phyloP scores from a whole-genome alignment of 768 basidiomycete genomes.

The Termitomyces sp. region DNA sequence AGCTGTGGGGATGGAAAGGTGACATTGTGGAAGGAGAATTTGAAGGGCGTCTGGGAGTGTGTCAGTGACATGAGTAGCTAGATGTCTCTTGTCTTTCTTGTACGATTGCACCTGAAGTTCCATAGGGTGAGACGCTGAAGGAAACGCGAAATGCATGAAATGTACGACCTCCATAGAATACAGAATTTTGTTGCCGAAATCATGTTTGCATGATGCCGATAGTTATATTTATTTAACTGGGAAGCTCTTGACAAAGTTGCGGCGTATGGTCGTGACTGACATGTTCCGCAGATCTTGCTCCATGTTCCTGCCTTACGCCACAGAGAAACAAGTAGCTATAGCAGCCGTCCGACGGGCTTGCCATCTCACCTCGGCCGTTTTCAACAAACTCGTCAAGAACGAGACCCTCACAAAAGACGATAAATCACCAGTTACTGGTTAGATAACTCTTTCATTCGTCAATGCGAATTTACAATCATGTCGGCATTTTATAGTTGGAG shows the following conservation, averaged over 20 bases:
- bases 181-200: too few relatives aligned
- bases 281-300: conserved; percentile 18
- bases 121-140: neutral
- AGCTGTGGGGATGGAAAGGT: conserved; percentile 98
- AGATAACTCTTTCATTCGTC: conserved; percentile 13
- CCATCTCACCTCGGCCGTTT: conserved; percentile 78
- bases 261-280: neutral
- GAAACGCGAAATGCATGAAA: neutral
- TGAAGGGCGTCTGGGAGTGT: conserved; percentile 95
- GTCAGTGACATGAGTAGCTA: conserved; percentile 93
- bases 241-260: too few relatives aligned
- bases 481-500: conserved; percentile 61
- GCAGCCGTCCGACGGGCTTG: conserved; percentile 88
- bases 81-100: conserved; percentile 3
- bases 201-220: too few relatives aligned
- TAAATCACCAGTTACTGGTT: conserved; percentile 89
- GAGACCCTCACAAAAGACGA: conserved; percentile 90
- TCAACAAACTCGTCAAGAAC: conserved; percentile 77
- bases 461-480: neutral
- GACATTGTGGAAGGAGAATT: conserved; percentile 96
- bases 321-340: conserved; percentile 80
- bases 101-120: conserved; percentile 1
- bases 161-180: too few relatives aligned
- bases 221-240: too few relatives aligned
- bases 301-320: conserved; percentile 55